A percentile compares a stretch with the other conserved stretches of the same genome.
phyloP scores from a whole-genome alignment of 331 rosid species.

The Malus hybrid region DNA sequence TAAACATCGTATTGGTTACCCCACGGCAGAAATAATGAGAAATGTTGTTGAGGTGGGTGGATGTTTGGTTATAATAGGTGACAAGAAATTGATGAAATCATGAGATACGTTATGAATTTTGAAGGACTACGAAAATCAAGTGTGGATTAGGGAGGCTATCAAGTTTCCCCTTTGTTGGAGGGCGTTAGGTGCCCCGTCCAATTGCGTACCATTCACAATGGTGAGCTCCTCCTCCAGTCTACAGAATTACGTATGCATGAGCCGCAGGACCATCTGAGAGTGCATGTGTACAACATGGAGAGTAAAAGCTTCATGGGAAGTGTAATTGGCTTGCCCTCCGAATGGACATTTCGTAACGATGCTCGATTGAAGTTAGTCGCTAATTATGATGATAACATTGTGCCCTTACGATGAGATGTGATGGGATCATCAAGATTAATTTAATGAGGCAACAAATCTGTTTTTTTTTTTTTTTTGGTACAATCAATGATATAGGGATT shows the following conservation, averaged over 20 bases:
- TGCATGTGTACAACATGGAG: neutral
- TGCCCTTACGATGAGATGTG: neutral
- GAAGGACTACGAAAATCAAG: neutral
- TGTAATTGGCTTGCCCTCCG: neutral
- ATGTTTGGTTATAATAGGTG: neutral
- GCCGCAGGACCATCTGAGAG: neutral
- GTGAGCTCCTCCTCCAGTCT: neutral
- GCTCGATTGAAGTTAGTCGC: neutral
- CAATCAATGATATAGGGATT: too few species aligned
- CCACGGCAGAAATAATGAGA: neutral
- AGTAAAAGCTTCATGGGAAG: neutral
- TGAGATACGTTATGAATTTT: neutral
- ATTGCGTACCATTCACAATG: neutral
- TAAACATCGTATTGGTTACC: neutral
- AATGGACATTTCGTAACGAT: neutral
- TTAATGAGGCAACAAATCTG: too few species aligned
- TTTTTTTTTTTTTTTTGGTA: too few species aligned
- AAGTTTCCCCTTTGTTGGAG: neutral
- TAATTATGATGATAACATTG: neutral
- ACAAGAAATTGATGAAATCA: neutral
- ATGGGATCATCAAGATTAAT: too few species aligned
- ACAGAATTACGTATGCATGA: neutral
- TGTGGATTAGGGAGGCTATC: neutral
- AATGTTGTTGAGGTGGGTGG: neutral
- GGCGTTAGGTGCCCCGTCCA: neutral